Base-by-base conservation (phyloP, 2,329 filamentous ascomycete species). In the Colletotrichum costaricense region DNA sequence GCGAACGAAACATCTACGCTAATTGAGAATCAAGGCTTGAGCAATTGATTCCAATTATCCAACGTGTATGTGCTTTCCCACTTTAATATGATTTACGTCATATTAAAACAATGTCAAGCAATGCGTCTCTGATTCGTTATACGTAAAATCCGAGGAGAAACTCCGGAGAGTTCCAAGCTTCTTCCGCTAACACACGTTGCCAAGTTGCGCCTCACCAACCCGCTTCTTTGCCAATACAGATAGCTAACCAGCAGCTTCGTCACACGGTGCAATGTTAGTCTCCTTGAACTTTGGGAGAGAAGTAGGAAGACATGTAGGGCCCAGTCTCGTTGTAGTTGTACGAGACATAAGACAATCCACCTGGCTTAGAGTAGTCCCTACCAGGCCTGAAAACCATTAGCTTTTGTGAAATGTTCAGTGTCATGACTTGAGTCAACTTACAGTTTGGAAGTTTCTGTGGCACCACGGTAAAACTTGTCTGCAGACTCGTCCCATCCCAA, bases 301-400 rank as follows among this genome's bases (percentile, higher is more conserved):
- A 72, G 28, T 69, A 72, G 4, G 58, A 72, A 22, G 69, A 69
- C 65, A 72, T 63, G n/a, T 72, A 72, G 24, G 59, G 65, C n/a
- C 69, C 64, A 16, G 35, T 69, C 12, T 42, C 35, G 7, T 67
- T 55, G 9, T 72, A 69, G 28, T 59, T 63, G 38, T 72, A 63
- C 1, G 65, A 72, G 7, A 72, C 69, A 2, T 69, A 72, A 12
- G 52, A 58, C 3, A 69, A 8, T 8, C 69, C 69, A 12, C 69
- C 69, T 5, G 65, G 57, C 19, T 69, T 63, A 8, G 69, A 69
- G 52, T 69, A 54, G 11, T 72, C 64, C 46, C 65, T 24, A 5
- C 69, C 69, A 14, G 64, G 52, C 12, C 69, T 72, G 11, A 3
- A 12, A 24, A 14, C n/a, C 11, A 1, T 69, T 28, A 69, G 60